Percentiles rank a stretch among this genome's conserved stretches.
Evolutionary conservation across 148 eudicot genomes (phyloP).

Genomic region (Arbutus unedo): DNA sequence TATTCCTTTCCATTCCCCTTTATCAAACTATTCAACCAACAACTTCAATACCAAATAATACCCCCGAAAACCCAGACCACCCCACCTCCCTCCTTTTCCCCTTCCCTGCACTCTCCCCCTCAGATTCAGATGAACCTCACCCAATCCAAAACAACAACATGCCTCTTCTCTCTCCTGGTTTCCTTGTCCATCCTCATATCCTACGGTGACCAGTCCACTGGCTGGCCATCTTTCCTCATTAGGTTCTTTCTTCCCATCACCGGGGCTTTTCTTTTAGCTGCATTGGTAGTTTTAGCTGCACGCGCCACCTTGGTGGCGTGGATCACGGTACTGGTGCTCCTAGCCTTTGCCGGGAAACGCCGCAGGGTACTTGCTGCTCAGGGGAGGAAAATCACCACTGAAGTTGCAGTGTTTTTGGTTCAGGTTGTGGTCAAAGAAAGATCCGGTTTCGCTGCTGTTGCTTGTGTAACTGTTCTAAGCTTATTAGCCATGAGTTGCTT

Average conservation of each 20-base stretch:
- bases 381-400: constrained; percentile 61
- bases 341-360: constrained; percentile 68
- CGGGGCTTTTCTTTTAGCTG: constrained; percentile 12
- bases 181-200: constrained; percentile 13
- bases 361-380: constrained; percentile 53
- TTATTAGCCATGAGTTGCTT: constrained; percentile 37
- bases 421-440: constrained; percentile 48
- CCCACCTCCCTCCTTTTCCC: not conserved
- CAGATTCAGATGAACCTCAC: constrained; percentile 3
- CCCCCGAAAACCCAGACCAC: constrained; percentile 1
- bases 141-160: constrained; percentile 13
- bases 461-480: constrained; percentile 45
- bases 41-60: not conserved
- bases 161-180: constrained; percentile 17
- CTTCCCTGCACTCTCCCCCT: not conserved
- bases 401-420: constrained; percentile 40
- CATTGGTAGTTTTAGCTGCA: constrained; percentile 36
- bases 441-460: constrained; percentile 30
- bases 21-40: not conserved
- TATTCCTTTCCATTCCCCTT: not conserved
- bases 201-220: not conserved
- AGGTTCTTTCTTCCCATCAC: not conserved
- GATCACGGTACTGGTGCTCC: constrained; percentile 66
- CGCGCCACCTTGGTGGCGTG: constrained; percentile 60
- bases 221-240: not conserved